A percentile compares a stretch with the other conserved stretches of the same genome.
Evolutionary conservation across 345 rosid genomes (phyloP).

Genomic region (Syzygium aqueum): DNA sequence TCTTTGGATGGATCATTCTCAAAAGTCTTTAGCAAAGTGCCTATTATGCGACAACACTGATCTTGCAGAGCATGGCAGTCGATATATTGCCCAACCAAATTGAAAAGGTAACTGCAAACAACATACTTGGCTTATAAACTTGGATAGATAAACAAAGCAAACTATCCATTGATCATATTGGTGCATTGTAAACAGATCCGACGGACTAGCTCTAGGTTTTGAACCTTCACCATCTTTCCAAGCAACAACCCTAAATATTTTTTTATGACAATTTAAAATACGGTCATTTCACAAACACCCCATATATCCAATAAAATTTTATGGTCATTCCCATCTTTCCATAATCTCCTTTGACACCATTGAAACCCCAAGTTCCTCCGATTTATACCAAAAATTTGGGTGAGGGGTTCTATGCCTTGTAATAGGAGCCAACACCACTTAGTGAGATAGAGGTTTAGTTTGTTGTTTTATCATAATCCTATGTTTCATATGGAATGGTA

Average conservation of each 20-base stretch:
- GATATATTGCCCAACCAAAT: constrained; percentile 76
- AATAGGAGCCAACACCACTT: background rate
- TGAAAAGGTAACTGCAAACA: constrained; percentile 70
- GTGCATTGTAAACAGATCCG: background rate
- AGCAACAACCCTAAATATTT: background rate
- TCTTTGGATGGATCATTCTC: constrained; percentile 54
- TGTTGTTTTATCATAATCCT: background rate
- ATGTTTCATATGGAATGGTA: background rate
- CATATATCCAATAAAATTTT: background rate
- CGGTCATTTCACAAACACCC: background rate
- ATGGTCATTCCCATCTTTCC: background rate
- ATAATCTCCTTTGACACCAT: background rate
- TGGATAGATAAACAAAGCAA: background rate
- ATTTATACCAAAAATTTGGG: background rate
- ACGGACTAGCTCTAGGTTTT: background rate
- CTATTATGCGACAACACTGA: constrained; percentile 73
- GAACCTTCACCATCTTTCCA: background rate
- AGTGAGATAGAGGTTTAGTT: background rate
- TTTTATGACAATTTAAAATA: background rate
- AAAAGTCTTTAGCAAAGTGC: constrained; percentile 47
- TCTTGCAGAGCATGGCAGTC: constrained; percentile 61
- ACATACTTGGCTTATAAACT: constrained; percentile 1
- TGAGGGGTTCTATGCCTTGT: background rate
- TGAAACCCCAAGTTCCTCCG: background rate
- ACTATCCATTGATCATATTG: background rate